Conservation (phyloP, 495 filamentous ascomycete species). For the Penicillium lividum region DNA sequence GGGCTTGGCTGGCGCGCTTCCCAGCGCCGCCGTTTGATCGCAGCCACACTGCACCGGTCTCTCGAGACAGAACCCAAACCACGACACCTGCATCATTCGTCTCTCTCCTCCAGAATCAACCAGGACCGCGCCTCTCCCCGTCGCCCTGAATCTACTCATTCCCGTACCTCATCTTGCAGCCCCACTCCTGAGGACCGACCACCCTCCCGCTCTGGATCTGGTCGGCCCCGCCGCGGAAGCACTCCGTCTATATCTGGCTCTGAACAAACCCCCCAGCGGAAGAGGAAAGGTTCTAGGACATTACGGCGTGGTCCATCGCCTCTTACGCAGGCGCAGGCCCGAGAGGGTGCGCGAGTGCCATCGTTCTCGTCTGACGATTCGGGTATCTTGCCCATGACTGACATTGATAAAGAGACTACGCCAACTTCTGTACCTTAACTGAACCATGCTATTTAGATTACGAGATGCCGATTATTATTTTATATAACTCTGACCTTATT, state of each 20-base stretch:
- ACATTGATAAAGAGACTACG: slow-evolving; percentile 28
- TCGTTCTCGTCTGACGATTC: slow-evolving; percentile 46
- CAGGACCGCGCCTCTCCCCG: slow-evolving; percentile 38
- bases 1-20: slow-evolving; percentile 63
- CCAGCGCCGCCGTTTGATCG: slow-evolving; percentile 41
- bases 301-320: slow-evolving; percentile 42
- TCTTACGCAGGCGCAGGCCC: slow-evolving; percentile 45
- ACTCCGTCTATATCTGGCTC: slow-evolving; percentile 30
- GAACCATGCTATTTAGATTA: slow-evolving; percentile 2
- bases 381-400: slow-evolving; percentile 23
- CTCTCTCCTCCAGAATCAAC: slow-evolving; percentile 33
- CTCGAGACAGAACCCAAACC: slow-evolving; percentile 25
- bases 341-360: slow-evolving; percentile 40
- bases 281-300: slow-evolving; percentile 38
- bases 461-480: neutral
- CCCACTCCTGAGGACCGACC: slow-evolving; percentile 48
- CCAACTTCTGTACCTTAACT: slow-evolving; percentile 19
- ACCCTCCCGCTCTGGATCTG: slow-evolving; percentile 38
- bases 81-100: slow-evolving; percentile 34
- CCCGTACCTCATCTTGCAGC: slow-evolving; percentile 51
- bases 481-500: neutral
- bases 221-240: slow-evolving; percentile 41
- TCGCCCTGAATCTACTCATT: slow-evolving; percentile 47
- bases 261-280: slow-evolving; percentile 35
- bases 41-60: slow-evolving; percentile 31